Percentiles rank a stretch among this genome's conserved stretches.
Conservation (phyloP, 2,329 filamentous ascomycete species). For the Emydomyces testavorans region DNA sequence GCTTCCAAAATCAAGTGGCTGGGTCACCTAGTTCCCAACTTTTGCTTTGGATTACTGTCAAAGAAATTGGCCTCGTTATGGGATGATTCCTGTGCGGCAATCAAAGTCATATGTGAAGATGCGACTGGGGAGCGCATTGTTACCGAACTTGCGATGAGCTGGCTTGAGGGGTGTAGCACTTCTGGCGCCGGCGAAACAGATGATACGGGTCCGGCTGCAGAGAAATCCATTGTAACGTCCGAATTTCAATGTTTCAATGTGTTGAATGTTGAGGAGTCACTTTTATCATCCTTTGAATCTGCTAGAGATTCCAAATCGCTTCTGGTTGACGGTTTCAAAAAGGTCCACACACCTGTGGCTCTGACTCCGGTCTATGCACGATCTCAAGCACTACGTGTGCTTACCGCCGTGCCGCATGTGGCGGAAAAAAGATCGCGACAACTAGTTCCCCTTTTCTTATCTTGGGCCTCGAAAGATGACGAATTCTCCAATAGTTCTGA, state of each 20-base stretch:
- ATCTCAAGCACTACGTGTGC: conserved; percentile 65
- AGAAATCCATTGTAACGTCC: conserved; percentile 20
- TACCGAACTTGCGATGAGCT: conserved; percentile 61
- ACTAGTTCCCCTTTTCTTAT: conserved; percentile 73
- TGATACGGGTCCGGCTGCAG: conserved; percentile 14
- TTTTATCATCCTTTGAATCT: conserved; percentile 43
- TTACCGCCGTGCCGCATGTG: conserved; percentile 59
- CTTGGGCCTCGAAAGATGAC: conserved; percentile 56
- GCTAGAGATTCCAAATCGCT: conserved; percentile 45
- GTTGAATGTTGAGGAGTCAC: conserved; percentile 44
- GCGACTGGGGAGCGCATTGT: conserved; percentile 62
- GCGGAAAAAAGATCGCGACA: conserved; percentile 78
- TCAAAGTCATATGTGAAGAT: conserved; percentile 62
- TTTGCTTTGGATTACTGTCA: conserved; percentile 80
- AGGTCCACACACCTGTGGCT: conserved; percentile 40
- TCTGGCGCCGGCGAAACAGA: neutral
- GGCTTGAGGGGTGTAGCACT: conserved; percentile 43
- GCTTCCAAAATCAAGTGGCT: conserved; percentile 53
- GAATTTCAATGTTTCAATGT: conserved; percentile 79
- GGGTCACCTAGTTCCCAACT: conserved; percentile 60
- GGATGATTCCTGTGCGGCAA: conserved; percentile 66
- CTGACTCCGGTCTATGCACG: conserved; percentile 44
- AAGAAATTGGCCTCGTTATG: conserved; percentile 75
- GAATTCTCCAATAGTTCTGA: conserved; percentile 11
- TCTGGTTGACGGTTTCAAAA: conserved; percentile 54